Percentiles rank a stretch among this genome's conserved stretches.
Conservation (phyloP, 495 filamentous ascomycete genomes). For the Penicillium nucicola region DNA sequence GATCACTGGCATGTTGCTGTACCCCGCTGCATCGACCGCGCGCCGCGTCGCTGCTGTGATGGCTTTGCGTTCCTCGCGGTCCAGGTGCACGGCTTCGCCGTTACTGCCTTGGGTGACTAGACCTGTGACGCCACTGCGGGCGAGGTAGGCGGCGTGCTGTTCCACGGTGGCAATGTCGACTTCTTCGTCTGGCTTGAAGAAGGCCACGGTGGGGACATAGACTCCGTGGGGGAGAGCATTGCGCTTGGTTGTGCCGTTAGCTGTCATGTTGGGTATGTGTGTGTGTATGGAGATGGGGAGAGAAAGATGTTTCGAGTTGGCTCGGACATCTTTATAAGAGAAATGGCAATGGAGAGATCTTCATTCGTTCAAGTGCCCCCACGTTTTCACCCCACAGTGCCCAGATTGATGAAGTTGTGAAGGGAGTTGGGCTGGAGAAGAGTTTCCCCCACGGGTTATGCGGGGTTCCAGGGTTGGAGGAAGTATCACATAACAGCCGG, state of each 20-base stretch:
- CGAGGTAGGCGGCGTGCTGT: conserved; percentile 80
- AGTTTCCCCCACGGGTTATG: too few species aligned
- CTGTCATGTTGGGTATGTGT: conserved; percentile 19
- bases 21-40: conserved; percentile 68
- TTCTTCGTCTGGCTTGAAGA: conserved; percentile 60
- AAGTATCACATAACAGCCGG: too few species aligned
- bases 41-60: conserved; percentile 73
- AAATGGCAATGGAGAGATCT: background rate
- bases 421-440: too few species aligned
- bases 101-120: conserved; percentile 87
- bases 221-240: conserved; percentile 48
- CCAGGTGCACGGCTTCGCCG: conserved; percentile 81
- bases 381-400: conserved; percentile 1
- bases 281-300: too few species aligned
- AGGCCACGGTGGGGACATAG: conserved; percentile 69
- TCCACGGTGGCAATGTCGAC: conserved; percentile 65
- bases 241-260: conserved; percentile 16
- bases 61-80: conserved; percentile 63
- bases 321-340: too few species aligned
- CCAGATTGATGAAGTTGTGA: background rate
- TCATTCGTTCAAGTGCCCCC: background rate
- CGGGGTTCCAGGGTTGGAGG: too few species aligned
- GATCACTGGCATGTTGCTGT: conserved; percentile 68
- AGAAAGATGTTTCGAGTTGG: too few species aligned
- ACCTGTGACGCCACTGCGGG: conserved; percentile 72